A percentile compares a stretch with the other conserved stretches of the same genome.
These are phyloP conservation scores for Oryza glaberrima DNA, from an alignment of 176 grass and related monocot species.

Conservation along the genomic window DNA sequence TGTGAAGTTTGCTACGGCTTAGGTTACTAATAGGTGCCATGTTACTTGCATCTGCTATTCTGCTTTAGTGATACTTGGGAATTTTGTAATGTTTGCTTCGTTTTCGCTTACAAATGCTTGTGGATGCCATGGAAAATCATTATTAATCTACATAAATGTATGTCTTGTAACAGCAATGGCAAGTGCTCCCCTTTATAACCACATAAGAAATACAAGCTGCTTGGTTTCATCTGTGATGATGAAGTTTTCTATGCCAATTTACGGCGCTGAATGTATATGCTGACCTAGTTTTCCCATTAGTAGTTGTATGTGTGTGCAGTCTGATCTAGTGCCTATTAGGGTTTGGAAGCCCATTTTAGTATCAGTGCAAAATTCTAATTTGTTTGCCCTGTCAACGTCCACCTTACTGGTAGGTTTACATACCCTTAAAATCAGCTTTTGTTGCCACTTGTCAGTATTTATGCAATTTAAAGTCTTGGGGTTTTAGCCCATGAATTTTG, in stretches of 20 bases:
- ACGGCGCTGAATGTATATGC: background rate
- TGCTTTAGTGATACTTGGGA: background rate
- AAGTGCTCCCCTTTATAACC: background rate
- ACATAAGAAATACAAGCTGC: slow-evolving; percentile 6
- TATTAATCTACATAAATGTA: slow-evolving; percentile 29
- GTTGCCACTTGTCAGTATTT: background rate
- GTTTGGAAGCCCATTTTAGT: background rate
- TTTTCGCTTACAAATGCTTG: slow-evolving; percentile 6
- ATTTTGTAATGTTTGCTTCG: background rate
- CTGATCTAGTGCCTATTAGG: background rate
- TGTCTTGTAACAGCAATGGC: background rate
- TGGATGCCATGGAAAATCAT: background rate
- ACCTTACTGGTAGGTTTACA: background rate
- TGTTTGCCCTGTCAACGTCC: background rate
- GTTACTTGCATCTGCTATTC: background rate
- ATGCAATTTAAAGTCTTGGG: slow-evolving; percentile 12
- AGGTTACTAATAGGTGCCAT: background rate
- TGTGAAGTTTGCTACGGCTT: background rate
- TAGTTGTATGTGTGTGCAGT: slow-evolving; percentile 4
- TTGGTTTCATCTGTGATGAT: background rate
- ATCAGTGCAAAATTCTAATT: background rate
- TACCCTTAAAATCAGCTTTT: background rate
- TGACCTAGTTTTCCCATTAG: background rate
- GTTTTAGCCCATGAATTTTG: background rate
- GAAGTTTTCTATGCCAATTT: background rate